phyloP scores from a whole-genome alignment of 345 rosid species.

The Populus euphratica region DNA sequence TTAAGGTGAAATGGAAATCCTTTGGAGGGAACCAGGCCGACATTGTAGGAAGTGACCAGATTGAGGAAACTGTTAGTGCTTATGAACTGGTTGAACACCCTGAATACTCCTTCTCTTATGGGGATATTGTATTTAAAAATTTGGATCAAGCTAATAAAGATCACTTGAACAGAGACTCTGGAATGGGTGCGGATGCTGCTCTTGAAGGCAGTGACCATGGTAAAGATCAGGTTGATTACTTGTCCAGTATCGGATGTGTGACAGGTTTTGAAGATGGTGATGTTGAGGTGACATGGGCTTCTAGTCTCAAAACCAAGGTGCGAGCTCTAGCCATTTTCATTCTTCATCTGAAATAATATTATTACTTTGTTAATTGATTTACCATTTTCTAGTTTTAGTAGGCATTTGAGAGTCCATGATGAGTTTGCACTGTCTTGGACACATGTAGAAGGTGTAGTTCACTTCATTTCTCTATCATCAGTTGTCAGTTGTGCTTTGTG shows the following conservation, averaged over 20 bases:
- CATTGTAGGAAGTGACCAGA: conserved; percentile 23
- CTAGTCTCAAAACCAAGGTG: conserved; percentile 62
- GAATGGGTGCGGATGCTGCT: conserved; percentile 17
- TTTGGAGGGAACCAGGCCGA: conserved; percentile 28
- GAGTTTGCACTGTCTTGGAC: conserved; percentile 1
- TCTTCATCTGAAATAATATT: not conserved
- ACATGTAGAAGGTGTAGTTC: not conserved
- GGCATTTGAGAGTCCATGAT: not conserved
- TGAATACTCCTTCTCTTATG: conserved; percentile 57
- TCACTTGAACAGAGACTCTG: conserved; percentile 18
- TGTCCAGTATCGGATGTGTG: conserved; percentile 67
- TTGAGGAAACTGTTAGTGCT: conserved; percentile 71
- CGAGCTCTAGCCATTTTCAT: conserved; percentile 18
- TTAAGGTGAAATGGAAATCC: conserved; percentile 64
- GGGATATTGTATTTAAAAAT: conserved; percentile 66
- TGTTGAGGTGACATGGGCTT: conserved; percentile 82
- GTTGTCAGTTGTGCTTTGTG: not conserved
- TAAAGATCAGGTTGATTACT: conserved; percentile 29
- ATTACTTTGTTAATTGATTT: not conserved
- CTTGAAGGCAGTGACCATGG: conserved; percentile 16
- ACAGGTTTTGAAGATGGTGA: conserved; percentile 64
- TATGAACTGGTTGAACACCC: conserved; percentile 90
- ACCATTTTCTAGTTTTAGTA: not conserved
- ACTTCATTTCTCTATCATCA: not conserved
- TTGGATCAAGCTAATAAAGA: conserved; percentile 21